Conservation (phyloP, 768 basidiomycete species). For the Termitomyces sp. region DNA sequence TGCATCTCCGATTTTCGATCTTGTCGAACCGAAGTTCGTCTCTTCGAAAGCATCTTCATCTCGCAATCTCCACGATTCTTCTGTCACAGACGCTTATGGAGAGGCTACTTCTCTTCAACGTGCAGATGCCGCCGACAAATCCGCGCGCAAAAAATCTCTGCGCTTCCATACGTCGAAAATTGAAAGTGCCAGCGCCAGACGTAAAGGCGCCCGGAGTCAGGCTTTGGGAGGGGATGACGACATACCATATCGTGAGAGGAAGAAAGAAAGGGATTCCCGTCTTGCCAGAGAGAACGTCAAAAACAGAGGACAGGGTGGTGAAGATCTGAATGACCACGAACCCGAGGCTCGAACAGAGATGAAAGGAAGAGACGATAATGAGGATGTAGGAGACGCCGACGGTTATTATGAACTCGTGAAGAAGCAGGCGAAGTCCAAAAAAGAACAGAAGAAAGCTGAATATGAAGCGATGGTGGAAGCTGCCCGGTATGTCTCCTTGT, state of each 20-base stretch:
- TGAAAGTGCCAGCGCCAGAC: conserved; percentile 70
- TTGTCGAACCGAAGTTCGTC: conserved; percentile 74
- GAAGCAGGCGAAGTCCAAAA: conserved; percentile 61
- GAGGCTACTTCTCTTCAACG: conserved; percentile 65
- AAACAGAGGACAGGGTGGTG: conserved; percentile 49
- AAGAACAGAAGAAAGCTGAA: conserved; percentile 73
- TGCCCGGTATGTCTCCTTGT: conserved; percentile 41
- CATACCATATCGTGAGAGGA: conserved; percentile 79
- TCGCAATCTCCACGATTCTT: conserved; percentile 15
- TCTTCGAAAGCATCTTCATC: conserved; percentile 29
- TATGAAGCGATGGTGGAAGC: conserved; percentile 64
- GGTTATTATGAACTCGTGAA: conserved; percentile 93
- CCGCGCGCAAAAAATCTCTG: conserved; percentile 72
- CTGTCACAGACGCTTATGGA: conserved; percentile 53
- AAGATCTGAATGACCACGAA: conserved; percentile 59
- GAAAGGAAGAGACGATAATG: conserved; percentile 29
- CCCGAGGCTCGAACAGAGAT: conserved; percentile 32
- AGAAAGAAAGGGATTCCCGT: conserved; percentile 55
- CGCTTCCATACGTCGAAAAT: conserved; percentile 94
- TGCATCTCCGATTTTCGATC: conserved; percentile 55
- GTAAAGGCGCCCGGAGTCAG: conserved; percentile 65
- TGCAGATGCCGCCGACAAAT: conserved; percentile 81
- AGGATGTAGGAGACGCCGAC: conserved; percentile 44
- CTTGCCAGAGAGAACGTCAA: conserved; percentile 47
- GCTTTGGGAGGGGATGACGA: conserved; percentile 92